Conservation (phyloP, 176 grass and related monocot species). For the Tillandsia fasciculata region DNA sequence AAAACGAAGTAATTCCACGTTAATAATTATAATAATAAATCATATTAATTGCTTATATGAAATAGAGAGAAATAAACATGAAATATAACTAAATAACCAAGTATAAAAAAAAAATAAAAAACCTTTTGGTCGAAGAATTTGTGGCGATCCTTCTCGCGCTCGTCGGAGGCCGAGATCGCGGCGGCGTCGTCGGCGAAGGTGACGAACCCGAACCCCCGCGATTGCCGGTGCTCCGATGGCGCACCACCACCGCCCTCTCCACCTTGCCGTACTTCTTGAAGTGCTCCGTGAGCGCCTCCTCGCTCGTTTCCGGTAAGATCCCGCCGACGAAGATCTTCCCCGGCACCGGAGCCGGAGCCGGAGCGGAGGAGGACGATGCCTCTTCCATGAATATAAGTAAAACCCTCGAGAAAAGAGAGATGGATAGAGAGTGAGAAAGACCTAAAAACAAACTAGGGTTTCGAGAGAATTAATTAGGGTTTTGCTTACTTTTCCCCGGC, state of each 20-base stretch:
- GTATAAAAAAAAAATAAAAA: neutral
- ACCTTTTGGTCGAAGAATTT: conserved; percentile 38
- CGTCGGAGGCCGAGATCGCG: conserved; percentile 24
- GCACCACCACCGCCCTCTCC: conserved; percentile 29
- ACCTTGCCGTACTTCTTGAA: conserved; percentile 45
- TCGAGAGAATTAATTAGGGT: too few relatives aligned
- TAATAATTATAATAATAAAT: too few relatives aligned
- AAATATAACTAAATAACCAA: too few relatives aligned
- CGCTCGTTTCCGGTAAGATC: conserved; percentile 13
- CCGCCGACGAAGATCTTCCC: conserved; percentile 58
- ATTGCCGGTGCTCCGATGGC: conserved; percentile 2
- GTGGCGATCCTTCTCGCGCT: conserved; percentile 23
- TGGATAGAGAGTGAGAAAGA: too few relatives aligned
- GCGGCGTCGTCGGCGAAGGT: conserved; percentile 38
- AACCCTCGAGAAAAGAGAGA: too few relatives aligned
- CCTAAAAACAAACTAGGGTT: too few relatives aligned
- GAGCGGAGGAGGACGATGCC: too few relatives aligned
- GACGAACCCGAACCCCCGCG: conserved; percentile 59
- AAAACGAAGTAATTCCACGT: too few relatives aligned
- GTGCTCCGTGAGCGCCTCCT: conserved; percentile 30
- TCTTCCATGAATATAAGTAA: too few relatives aligned
- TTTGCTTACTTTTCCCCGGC: too few relatives aligned
- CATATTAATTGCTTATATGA: neutral
- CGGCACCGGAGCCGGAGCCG: conserved; percentile 14
- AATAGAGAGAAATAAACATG: conserved; percentile 1